phyloP scores from a whole-genome alignment of 192 early-diverging fungal genomes.

The Dissophora globulifera region DNA sequence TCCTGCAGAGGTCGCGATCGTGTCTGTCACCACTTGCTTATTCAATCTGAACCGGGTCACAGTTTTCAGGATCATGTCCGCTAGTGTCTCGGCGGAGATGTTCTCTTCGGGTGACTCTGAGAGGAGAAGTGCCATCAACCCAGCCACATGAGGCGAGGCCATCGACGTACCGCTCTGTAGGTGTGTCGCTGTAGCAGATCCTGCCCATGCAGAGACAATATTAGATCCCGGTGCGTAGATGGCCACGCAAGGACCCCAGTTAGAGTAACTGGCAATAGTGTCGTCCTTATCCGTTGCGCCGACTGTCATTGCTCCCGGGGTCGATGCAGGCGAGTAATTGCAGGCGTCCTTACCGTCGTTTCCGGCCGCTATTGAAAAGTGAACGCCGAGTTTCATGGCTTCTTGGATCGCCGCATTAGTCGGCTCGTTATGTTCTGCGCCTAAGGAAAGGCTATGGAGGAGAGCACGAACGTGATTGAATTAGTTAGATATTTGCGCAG shows the following conservation, averaged over 20 bases:
- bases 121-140: constrained; percentile 61
- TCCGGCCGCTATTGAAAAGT: constrained; percentile 67
- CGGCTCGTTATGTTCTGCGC: constrained; percentile 59
- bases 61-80: constrained; percentile 29
- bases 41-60: constrained; percentile 39
- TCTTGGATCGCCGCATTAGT: constrained; percentile 61
- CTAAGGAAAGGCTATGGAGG: constrained; percentile 59
- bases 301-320: constrained; percentile 61
- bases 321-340: constrained; percentile 64
- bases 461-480: not conserved
- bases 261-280: constrained; percentile 63
- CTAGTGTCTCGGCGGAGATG: constrained; percentile 37
- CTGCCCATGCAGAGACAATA: constrained; percentile 70
- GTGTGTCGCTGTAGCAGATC: constrained; percentile 64
- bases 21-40: constrained; percentile 12
- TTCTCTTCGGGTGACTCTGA: constrained; percentile 32
- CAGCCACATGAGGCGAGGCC: constrained; percentile 80
- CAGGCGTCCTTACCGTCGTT: constrained; percentile 71
- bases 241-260: constrained; percentile 66
- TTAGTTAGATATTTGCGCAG: too few relatives aligned
- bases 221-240: constrained; percentile 64
- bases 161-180: constrained; percentile 81
- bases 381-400: constrained; percentile 60
- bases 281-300: constrained; percentile 74
- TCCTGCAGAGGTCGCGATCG: not conserved